Evolutionary conservation across 1,284 basidiomycete species (phyloP).

Genomic region (Ganoderma lucidum): DNA sequence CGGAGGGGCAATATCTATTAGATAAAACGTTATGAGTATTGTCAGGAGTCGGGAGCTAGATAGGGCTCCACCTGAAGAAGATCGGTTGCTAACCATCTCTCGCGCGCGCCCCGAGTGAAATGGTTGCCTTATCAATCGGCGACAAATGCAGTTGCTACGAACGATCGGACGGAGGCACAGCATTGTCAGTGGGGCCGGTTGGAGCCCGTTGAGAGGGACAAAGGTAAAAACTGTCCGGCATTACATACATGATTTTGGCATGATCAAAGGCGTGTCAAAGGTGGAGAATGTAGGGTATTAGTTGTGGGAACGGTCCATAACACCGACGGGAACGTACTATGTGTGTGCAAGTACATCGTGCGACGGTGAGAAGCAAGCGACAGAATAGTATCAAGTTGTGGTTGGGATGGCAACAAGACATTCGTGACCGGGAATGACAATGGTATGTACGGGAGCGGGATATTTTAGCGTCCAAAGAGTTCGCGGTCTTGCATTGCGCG

Average conservation of each 20-base stretch:
- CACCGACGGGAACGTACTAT: neutral
- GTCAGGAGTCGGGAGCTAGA: neutral
- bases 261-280: neutral
- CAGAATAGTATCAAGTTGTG: neutral
- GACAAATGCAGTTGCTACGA: neutral
- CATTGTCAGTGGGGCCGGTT: neutral
- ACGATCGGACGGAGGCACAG: neutral
- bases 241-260: constrained; percentile 1
- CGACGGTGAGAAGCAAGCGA: neutral
- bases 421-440: neutral
- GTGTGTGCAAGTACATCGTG: neutral
- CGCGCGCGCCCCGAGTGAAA: neutral
- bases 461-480: constrained; percentile 4
- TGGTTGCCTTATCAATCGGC: neutral
- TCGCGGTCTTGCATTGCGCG: neutral
- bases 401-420: neutral
- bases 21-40: neutral
- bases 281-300: neutral
- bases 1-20: too few relatives aligned
- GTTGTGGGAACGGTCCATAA: constrained; percentile 2
- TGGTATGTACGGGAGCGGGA: constrained; percentile 16
- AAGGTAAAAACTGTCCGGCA: neutral
- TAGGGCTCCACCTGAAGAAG: neutral
- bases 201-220: constrained; percentile 2
- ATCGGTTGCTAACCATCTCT: neutral